These are phyloP conservation scores for Fusarium guadeloupense DNA, from an alignment of 2,329 filamentous ascomycete species.

Conservation along the genomic window DNA sequence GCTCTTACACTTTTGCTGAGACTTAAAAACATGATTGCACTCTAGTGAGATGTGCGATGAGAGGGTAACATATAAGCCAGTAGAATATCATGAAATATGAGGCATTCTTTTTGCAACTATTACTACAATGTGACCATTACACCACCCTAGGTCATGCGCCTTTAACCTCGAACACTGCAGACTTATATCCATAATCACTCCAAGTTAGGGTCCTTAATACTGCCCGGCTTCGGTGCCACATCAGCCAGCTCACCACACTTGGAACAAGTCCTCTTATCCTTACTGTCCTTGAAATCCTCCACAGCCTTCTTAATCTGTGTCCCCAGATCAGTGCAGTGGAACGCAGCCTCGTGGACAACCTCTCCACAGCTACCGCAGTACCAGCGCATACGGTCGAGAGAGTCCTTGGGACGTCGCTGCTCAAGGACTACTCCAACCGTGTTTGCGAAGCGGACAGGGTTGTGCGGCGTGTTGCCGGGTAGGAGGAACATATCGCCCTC, in stretches of 20 bases:
- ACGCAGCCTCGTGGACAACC: slow-evolving; percentile 84
- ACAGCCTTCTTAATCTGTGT: slow-evolving; percentile 95
- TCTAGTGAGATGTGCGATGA: neutral
- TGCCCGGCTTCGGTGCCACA: slow-evolving; percentile 69
- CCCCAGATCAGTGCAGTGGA: slow-evolving; percentile 89
- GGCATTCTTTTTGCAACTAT: neutral
- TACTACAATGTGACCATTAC: neutral
- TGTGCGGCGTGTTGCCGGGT: slow-evolving; percentile 94
- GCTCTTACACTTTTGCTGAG: slow-evolving; percentile 80
- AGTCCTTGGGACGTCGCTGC: slow-evolving; percentile 76
- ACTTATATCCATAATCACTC: slow-evolving; percentile 26
- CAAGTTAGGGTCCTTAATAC: slow-evolving; percentile 68
- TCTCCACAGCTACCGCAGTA: slow-evolving; percentile 79
- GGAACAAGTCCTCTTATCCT: slow-evolving; percentile 76
- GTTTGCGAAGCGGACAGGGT: slow-evolving; percentile 90
- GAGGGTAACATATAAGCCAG: neutral
- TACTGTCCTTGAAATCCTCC: slow-evolving; percentile 76
- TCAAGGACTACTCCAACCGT: slow-evolving; percentile 96
- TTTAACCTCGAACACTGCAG: neutral
- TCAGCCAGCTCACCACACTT: slow-evolving; percentile 81
- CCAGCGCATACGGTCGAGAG: slow-evolving; percentile 85
- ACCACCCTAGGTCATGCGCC: neutral
- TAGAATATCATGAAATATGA: slow-evolving; percentile 19
- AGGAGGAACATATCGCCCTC: slow-evolving; percentile 95
- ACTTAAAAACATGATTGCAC: slow-evolving; percentile 57